Conservation (phyloP, 495 filamentous ascomycete genomes). For the Polyplosphaeria fusca region DNA sequence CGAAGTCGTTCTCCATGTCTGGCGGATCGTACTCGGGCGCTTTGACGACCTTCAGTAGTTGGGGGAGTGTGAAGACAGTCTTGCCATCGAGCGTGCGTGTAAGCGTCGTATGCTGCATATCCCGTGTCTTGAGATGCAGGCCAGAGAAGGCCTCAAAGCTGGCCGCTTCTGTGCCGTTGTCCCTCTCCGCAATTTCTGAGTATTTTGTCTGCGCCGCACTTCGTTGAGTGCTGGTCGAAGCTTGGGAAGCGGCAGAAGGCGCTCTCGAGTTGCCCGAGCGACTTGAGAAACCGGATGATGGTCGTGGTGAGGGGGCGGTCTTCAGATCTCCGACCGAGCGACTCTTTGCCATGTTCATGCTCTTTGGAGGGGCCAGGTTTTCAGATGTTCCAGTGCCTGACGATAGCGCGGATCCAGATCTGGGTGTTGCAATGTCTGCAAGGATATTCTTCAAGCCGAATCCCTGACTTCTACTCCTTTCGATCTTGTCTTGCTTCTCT, state of each 20-base stretch:
- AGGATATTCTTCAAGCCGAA: conserved; percentile 65
- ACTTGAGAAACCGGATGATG: conserved; percentile 16
- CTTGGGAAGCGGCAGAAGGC: conserved; percentile 9
- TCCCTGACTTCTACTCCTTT: conserved; percentile 60
- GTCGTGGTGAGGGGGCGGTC: conserved; percentile 1
- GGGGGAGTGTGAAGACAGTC: conserved; percentile 72
- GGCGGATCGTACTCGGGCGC: conserved; percentile 81
- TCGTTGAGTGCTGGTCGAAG: not conserved
- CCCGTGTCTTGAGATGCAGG: conserved; percentile 78
- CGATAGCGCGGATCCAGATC: conserved; percentile 13
- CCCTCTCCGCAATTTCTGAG: conserved; percentile 6
- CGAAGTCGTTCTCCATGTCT: conserved; percentile 77
- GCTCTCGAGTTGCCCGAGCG: conserved; percentile 19
- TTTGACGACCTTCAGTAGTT: conserved; percentile 76
- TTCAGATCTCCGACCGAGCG: conserved; percentile 18
- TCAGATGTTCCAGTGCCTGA: conserved; percentile 9
- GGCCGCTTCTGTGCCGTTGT: conserved; percentile 14
- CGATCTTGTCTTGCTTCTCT: conserved; percentile 53
- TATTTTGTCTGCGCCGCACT: not conserved
- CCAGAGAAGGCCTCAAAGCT: conserved; percentile 79
- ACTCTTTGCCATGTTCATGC: conserved; percentile 7
- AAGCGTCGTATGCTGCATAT: conserved; percentile 77
- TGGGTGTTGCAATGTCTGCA: conserved; percentile 9
- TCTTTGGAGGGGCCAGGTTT: not conserved
- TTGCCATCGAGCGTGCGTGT: conserved; percentile 72